phyloP scores from a whole-genome alignment of 805 yeast genomes.

The Sugiyamaella valdiviana region DNA sequence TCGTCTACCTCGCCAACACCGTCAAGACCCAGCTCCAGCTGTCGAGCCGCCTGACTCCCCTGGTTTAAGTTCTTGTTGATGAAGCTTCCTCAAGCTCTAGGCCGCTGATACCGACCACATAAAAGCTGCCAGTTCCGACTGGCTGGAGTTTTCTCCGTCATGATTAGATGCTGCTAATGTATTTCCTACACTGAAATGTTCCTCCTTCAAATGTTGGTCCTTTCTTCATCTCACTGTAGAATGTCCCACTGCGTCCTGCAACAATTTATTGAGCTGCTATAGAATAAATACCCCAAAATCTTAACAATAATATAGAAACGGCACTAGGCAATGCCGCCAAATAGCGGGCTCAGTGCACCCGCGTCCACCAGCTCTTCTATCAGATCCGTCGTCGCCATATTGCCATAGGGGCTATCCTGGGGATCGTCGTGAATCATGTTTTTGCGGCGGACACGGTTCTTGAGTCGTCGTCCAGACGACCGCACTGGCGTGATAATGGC shows the following conservation, averaged over 20 bases:
- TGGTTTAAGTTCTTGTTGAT: slow-evolving; percentile 28
- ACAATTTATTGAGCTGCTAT: not conserved
- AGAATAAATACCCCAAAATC: slow-evolving; percentile 1
- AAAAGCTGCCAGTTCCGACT: not conserved
- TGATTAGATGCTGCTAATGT: not conserved
- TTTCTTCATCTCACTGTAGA: not conserved
- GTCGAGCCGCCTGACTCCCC: slow-evolving; percentile 64
- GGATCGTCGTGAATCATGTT: slow-evolving; percentile 13
- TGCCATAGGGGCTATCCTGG: slow-evolving; percentile 10
- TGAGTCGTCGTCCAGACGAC: slow-evolving; percentile 17
- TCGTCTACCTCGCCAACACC: slow-evolving; percentile 76
- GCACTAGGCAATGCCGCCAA: slow-evolving; percentile 20
- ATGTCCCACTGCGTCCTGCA: not conserved
- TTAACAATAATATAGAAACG: slow-evolving; percentile 6
- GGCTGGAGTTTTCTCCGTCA: not conserved
- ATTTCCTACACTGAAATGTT: too few relatives aligned
- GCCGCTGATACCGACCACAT: not conserved
- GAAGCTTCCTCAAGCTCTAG: not conserved
- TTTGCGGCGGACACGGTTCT: slow-evolving; percentile 13
- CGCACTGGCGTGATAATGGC: slow-evolving; percentile 29
- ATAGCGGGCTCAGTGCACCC: slow-evolving; percentile 33
- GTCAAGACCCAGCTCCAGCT: slow-evolving; percentile 79
- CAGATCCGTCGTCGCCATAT: slow-evolving; percentile 23
- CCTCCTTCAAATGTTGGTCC: too few relatives aligned
- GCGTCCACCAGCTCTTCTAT: slow-evolving; percentile 33